Conservation (phyloP, 164 flowering plant species). For the Echeveria elegans region DNA sequence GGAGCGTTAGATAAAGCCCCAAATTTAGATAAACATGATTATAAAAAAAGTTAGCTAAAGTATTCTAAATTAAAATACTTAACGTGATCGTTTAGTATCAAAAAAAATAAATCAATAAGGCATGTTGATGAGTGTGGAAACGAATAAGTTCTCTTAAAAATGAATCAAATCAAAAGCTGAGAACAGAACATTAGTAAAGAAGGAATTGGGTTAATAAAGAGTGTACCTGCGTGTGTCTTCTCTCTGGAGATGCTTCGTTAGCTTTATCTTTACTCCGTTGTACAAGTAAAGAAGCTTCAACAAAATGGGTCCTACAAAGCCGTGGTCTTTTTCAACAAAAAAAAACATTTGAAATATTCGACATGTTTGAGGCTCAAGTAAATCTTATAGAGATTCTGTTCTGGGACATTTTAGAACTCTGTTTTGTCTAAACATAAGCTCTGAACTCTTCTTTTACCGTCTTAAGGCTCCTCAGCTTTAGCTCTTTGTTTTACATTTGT, state of each 20-base stretch:
- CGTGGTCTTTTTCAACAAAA: not conserved
- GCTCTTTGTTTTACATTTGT: not conserved
- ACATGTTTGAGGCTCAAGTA: not conserved
- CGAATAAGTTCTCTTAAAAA: not conserved
- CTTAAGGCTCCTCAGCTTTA: not conserved
- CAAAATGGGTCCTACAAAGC: slow-evolving; percentile 1
- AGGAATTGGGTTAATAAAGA: not conserved
- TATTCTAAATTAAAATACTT: too few species aligned
- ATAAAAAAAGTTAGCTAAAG: too few species aligned
- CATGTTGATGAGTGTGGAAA: not conserved
- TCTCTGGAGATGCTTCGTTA: slow-evolving; percentile 4
- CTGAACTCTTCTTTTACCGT: not conserved
- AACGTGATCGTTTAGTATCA: too few species aligned
- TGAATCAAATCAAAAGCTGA: not conserved
- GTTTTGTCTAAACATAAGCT: not conserved
- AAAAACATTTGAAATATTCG: not conserved
- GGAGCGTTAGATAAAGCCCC: too few species aligned
- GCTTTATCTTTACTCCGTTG: slow-evolving; percentile 1
- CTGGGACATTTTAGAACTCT: not conserved
- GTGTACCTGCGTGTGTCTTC: not conserved
- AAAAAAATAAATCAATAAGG: too few species aligned
- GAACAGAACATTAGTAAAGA: not conserved
- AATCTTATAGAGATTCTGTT: not conserved
- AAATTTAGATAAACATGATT: too few species aligned
- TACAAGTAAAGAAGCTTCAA: slow-evolving; percentile 1